These are phyloP conservation scores for Cymbidium sinense DNA, from an alignment of 106 monocot species.

Conservation along the genomic window DNA sequence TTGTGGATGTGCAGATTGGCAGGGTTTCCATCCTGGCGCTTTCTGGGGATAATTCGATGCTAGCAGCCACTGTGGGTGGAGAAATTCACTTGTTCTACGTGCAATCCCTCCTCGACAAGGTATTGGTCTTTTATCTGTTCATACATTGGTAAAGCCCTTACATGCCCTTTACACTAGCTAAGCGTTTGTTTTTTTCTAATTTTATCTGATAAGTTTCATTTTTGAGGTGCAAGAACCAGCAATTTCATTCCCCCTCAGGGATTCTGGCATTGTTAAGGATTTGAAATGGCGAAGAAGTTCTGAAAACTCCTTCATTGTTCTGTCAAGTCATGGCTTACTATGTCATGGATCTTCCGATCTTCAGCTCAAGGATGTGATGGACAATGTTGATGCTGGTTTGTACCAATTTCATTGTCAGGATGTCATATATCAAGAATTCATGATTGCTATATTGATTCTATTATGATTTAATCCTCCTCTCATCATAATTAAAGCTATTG, in stretches of 20 bases:
- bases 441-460: neutral
- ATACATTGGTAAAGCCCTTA: neutral
- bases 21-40: constrained; percentile 61
- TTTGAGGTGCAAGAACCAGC: constrained; percentile 44
- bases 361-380: constrained; percentile 44
- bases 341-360: constrained; percentile 35
- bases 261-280: constrained; percentile 47
- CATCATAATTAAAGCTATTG: neutral
- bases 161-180: neutral
- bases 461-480: neutral
- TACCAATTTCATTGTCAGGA: neutral
- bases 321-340: constrained; percentile 48
- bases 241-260: constrained; percentile 31
- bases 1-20: constrained; percentile 66
- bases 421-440: neutral
- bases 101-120: constrained; percentile 53
- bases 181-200: neutral
- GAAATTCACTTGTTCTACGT: constrained; percentile 55
- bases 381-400: constrained; percentile 77
- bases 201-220: neutral
- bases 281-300: constrained; percentile 57
- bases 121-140: constrained; percentile 9
- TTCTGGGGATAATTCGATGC: constrained; percentile 42
- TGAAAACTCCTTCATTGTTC: constrained; percentile 45
- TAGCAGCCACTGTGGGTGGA: constrained; percentile 48